A percentile compares a stretch with the other conserved stretches of the same genome.
phyloP scores from a whole-genome alignment of 352 stramenopile species.

The Pythium scleroteichum region DNA sequence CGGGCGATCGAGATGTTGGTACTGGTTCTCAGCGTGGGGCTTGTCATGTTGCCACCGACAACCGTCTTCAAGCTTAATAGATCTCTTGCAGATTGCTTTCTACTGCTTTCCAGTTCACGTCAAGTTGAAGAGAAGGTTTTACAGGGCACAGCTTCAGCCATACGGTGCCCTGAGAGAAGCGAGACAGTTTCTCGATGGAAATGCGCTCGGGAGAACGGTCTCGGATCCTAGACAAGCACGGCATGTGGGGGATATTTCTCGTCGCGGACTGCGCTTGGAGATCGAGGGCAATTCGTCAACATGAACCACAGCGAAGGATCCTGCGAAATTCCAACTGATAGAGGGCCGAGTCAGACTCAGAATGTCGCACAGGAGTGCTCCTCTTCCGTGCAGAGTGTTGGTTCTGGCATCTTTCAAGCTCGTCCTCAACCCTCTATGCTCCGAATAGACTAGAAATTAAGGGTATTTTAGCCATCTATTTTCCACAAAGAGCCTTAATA shows the following conservation, averaged over 20 bases:
- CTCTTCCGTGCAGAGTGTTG: slow-evolving; percentile 21
- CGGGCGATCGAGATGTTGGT: not conserved
- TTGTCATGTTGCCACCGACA: too few relatives aligned
- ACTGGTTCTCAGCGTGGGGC: too few relatives aligned
- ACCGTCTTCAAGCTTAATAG: too few relatives aligned
- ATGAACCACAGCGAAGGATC: slow-evolving; percentile 16
- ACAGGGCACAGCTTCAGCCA: slow-evolving; percentile 14
- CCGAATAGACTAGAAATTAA: not conserved
- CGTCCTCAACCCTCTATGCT: slow-evolving; percentile 15
- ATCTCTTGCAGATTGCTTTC: not conserved
- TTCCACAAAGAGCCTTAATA: too few relatives aligned
- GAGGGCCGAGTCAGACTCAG: slow-evolving; percentile 18
- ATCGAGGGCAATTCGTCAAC: not conserved
- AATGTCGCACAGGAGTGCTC: slow-evolving; percentile 19
- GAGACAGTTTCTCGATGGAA: too few relatives aligned
- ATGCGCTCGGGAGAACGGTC: too few relatives aligned
- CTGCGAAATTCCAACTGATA: slow-evolving; percentile 18
- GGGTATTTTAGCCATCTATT: slow-evolving; percentile 4
- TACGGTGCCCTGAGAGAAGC: slow-evolving; percentile 7
- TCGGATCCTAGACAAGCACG: too few relatives aligned
- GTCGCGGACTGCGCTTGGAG: slow-evolving; percentile 10
- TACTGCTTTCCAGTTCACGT: not conserved
- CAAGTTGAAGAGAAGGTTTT: slow-evolving; percentile 25
- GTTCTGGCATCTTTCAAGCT: slow-evolving; percentile 10
- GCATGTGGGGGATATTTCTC: too few relatives aligned